These are phyloP conservation scores for Tricholomella constricta DNA, from an alignment of 768 basidiomycete genomes.

Conservation along the genomic window DNA sequence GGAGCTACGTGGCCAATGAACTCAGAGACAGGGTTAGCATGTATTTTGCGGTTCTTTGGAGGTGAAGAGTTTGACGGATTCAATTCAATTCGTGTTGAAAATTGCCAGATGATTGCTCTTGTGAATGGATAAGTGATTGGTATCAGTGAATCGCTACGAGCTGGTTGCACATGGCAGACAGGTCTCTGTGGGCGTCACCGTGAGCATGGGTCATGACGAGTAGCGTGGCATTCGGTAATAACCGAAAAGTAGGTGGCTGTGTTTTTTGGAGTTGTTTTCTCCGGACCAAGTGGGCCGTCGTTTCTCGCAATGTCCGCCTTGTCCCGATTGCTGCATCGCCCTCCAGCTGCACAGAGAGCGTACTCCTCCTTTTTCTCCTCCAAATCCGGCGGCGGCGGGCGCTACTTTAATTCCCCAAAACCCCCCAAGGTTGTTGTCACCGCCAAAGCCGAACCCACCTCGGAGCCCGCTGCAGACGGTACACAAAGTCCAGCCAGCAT, in stretches of 20 bases:
- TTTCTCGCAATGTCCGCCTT: slow-evolving; percentile 54
- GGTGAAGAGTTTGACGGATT: no score
- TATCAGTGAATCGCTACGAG: no score
- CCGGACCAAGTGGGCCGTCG: slow-evolving; percentile 12
- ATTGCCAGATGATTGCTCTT: no score
- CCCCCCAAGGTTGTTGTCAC: slow-evolving; percentile 53
- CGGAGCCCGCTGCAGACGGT: slow-evolving; percentile 21
- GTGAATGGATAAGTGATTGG: no score
- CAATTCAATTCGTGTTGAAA: no score
- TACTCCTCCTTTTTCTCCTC: slow-evolving; percentile 84
- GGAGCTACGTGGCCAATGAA: no score
- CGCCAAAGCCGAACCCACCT: slow-evolving; percentile 21
- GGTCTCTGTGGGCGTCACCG: no score
- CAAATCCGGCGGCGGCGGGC: slow-evolving; percentile 65
- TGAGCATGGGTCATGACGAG: no score
- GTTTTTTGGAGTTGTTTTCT: slow-evolving; percentile 10
- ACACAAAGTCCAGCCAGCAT: slow-evolving; percentile 17
- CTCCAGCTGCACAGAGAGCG: slow-evolving; percentile 51
- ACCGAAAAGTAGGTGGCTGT: slow-evolving; percentile 15
- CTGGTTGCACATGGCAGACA: no score
- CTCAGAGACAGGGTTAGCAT: no score
- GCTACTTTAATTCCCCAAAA: slow-evolving; percentile 77
- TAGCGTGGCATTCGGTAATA: no score
- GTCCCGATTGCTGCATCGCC: slow-evolving; percentile 47
- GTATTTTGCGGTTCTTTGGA: no score